Evolutionary conservation across 306 rosid species (phyloP).

Genomic region (Medicago truncatula): MtrunA17r5.0-ANR NC_053049.1:13928501-13929000

Average conservation of each 20-base stretch:
- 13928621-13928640: conserved; percentile 41
- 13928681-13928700: conserved; percentile 60
- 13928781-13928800: too few species aligned
- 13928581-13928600: conserved; percentile 52
- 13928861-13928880: not conserved
- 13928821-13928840: conserved; percentile 51
- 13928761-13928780: too few species aligned
- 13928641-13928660: conserved; percentile 50
- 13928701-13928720: conserved; percentile 78
- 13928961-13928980: conserved; percentile 83
- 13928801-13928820: not conserved
- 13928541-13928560: conserved; percentile 39
- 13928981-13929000: conserved; percentile 42
- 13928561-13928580: conserved; percentile 54
- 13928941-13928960: conserved; percentile 59
- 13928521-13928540: not conserved
- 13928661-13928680: not conserved
- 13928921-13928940: conserved; percentile 6
- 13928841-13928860: not conserved
- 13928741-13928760: conserved; percentile 76
- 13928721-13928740: conserved; percentile 83
- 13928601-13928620: conserved; percentile 51
- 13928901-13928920: conserved; percentile 47
- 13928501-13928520: conserved; percentile 47
- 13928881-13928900: conserved; percentile 49